phyloP scores from a whole-genome alignment of 2,329 filamentous ascomycete genomes.

The Phoma herbarum region DNA sequence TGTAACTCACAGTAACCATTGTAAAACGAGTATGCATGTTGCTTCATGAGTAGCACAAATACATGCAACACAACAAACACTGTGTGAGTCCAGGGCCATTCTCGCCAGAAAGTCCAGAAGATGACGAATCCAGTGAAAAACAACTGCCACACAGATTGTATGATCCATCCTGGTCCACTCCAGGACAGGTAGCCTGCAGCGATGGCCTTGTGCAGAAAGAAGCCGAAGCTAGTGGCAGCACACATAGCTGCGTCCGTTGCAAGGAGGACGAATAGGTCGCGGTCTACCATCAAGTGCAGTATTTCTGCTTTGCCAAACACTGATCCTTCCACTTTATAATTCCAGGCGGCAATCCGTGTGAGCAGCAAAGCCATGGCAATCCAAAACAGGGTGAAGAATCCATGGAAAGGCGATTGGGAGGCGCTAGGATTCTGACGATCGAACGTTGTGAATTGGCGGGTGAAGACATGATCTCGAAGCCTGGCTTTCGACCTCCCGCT shows the following conservation, averaged over 20 bases:
- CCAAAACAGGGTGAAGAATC: conserved; percentile 84
- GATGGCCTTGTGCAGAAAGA: conserved; percentile 70
- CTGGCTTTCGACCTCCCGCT: conserved; percentile 50
- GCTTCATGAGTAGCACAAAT: conserved; percentile 82
- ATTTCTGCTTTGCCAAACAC: conserved; percentile 77
- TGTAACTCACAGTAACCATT: conserved; percentile 69
- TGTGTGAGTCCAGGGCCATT: conserved; percentile 86
- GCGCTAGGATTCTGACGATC: conserved; percentile 74
- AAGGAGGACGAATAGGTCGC: conserved; percentile 60
- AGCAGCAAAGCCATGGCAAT: conserved; percentile 72
- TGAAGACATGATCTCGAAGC: conserved; percentile 72
- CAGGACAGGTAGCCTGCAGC: conserved; percentile 69
- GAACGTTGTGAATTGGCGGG: conserved; percentile 75
- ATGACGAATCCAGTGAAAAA: conserved; percentile 69
- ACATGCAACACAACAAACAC: conserved; percentile 80
- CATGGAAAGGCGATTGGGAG: conserved; percentile 75
- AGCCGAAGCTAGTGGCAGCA: conserved; percentile 69
- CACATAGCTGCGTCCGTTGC: conserved; percentile 76
- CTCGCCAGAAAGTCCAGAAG: conserved; percentile 71
- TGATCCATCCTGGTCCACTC: conserved; percentile 74
- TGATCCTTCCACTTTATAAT: conserved; percentile 74
- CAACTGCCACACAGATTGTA: conserved; percentile 78
- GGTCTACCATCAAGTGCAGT: conserved; percentile 71
- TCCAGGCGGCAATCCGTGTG: conserved; percentile 71
- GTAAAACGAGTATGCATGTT: conserved; percentile 81